These are phyloP conservation scores for Cercospora sp. DNA, from an alignment of 2,329 filamentous ascomycete genomes.

Conservation along the genomic window DNA sequence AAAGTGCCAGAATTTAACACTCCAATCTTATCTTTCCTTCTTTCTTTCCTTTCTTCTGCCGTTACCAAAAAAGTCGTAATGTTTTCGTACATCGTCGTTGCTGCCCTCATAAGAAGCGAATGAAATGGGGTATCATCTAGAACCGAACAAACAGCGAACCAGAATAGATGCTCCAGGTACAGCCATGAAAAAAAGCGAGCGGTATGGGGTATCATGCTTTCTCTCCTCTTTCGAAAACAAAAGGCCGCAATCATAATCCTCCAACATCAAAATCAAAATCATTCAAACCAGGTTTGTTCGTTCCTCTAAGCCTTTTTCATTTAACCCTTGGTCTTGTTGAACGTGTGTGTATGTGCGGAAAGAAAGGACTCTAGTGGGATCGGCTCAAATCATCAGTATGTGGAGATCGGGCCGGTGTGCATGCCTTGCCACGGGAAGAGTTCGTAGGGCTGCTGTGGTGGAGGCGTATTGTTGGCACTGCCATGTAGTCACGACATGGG, in stretches of 20 bases:
- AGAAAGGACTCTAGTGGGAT: background rate
- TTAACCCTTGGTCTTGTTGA: background rate
- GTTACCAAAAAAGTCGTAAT: background rate
- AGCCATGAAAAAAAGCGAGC: background rate
- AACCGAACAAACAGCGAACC: constrained; percentile 3
- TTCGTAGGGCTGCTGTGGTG: background rate
- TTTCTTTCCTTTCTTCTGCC: background rate
- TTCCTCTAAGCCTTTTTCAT: background rate
- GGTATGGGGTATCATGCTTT: constrained; percentile 4
- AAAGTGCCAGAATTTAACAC: background rate
- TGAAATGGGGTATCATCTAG: constrained; percentile 17
- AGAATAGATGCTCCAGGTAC: constrained; percentile 7
- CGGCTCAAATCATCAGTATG: background rate
- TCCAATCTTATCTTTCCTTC: background rate
- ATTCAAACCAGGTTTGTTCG: background rate
- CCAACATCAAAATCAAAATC: background rate
- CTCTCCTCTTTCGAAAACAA: background rate
- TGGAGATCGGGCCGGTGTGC: constrained; percentile 3
- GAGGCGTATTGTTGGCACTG: constrained; percentile 5
- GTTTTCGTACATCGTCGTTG: constrained; percentile 2
- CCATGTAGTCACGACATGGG: constrained; percentile 34
- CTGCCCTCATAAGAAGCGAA: constrained; percentile 13
- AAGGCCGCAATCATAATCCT: background rate
- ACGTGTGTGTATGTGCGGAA: background rate
- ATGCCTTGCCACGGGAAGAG: background rate